Percentiles rank a stretch among this genome's conserved stretches.
Conservation (phyloP, 129 eudicot genomes). For the Flaveria robusta region DNA sequence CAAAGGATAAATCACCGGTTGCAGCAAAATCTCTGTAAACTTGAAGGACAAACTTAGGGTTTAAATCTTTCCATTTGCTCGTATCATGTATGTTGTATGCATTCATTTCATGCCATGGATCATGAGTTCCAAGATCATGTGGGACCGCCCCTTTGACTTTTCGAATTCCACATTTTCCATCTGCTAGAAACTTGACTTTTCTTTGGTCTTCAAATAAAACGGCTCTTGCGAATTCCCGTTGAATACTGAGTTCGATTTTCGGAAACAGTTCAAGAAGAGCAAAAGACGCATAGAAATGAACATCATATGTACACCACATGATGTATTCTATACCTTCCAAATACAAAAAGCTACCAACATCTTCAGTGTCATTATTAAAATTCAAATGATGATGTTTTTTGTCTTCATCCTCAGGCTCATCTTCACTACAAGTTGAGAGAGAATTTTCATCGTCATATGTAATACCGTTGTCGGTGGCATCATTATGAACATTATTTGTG, state of each 20-base stretch:
- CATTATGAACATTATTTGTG: conserved; percentile 21
- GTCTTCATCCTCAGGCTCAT: conserved; percentile 33
- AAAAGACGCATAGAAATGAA: conserved; percentile 95
- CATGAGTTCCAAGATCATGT: conserved; percentile 97
- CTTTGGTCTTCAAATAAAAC: conserved; percentile 79
- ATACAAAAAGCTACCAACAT: conserved; percentile 88
- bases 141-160: conserved; percentile 93
- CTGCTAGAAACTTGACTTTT: conserved; percentile 78
- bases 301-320: conserved; percentile 99
- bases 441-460: conserved; percentile 35
- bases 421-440: conserved; percentile 37
- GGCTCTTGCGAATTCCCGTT: conserved; percentile 91
- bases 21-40: conserved; percentile 89
- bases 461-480: conserved; percentile 16
- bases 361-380: conserved; percentile 47
- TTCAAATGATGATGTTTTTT: conserved; percentile 13
- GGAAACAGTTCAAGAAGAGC: conserved; percentile 95
- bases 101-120: conserved; percentile 99
- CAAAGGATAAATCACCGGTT: conserved; percentile 82
- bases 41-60: conserved; percentile 96
- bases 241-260: conserved; percentile 92
- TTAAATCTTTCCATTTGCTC: conserved; percentile 93
- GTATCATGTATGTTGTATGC: conserved; percentile 98
- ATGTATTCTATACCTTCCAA: conserved; percentile 96
- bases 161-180: conserved; percentile 85